Evolutionary conservation across 129 eudicot species (phyloP).

Genomic region (Sambucus nigra): DNA sequence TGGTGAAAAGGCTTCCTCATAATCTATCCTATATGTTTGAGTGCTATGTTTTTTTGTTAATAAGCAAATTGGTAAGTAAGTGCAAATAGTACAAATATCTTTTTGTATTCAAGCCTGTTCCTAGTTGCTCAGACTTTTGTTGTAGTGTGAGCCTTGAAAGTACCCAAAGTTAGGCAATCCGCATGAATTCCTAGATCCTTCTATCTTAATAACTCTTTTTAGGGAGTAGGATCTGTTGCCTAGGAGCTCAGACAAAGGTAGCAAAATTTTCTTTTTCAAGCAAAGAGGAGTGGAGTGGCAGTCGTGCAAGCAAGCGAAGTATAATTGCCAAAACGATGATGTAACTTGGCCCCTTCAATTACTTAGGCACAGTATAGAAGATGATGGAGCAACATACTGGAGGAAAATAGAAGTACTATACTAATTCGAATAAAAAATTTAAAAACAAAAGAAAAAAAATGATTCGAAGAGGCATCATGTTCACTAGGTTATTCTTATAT

Average conservation of each 20-base stretch:
- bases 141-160: conserved; percentile 2
- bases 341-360: conserved; percentile 3
- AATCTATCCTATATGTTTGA: too few species aligned
- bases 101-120: not conserved
- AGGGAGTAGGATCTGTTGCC: conserved; percentile 4
- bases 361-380: not conserved
- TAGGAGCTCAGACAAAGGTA: too few species aligned
- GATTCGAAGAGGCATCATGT: too few species aligned
- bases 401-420: not conserved
- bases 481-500: too few species aligned
- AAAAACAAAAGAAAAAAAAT: too few species aligned
- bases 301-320: too few species aligned
- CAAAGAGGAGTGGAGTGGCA: too few species aligned
- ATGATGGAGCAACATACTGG: not conserved
- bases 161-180: not conserved
- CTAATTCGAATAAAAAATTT: not conserved
- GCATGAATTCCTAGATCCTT: not conserved
- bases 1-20: not conserved
- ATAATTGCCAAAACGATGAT: not conserved
- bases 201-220: not conserved
- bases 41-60: not conserved
- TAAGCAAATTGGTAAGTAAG: conserved; percentile 1
- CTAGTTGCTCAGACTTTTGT: not conserved
- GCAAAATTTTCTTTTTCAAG: too few species aligned
- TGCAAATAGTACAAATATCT: not conserved